Base-by-base conservation (phyloP, 2,329 filamentous ascomycete genomes). In the Cryphonectria parasitica region DNA sequence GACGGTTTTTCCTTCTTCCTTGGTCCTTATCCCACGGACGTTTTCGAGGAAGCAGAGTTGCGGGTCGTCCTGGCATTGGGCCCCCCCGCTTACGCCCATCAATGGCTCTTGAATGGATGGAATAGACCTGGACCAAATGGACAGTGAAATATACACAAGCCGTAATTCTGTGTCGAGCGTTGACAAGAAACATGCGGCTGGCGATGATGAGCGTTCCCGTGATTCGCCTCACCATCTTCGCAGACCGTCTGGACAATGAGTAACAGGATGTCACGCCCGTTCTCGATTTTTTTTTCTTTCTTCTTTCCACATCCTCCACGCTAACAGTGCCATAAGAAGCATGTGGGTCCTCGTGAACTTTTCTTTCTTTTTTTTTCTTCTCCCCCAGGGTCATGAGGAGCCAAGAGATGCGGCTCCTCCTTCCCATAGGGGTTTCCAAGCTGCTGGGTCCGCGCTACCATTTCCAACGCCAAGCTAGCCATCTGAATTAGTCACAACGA, bases 361-460 rank as follows among this genome's bases (percentile, higher is more conserved):
- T 45, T 56, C 36, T 56, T 56, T 19, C 11, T 58, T 56, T 56
- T 15, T 54, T 54, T 54, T 17, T 2, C 28, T n/a, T 15, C 52
- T 17, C 11, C 25, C 2, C 52, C n/a, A 17, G 31, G 58, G 8
- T 61, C 58, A 1, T 39, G 8, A 15, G 22, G n/a, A 61, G 31
- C 58, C 34, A 61, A 61, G 58, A 39, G 22, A 61, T 61, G 34
- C 58, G 58, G 58, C 58, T 61, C 58, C 6, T 25, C 58, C 17
- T 61, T n/a, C 58, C 58, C 3, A n/a, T 61, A 39, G 58, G 58
- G 58, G 34, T 39, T 34, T 61, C 58, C 58, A 13, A 3, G 17
- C 31, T 61, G 58, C 58, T 39, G 58, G 58, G 31, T 36, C 31
- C 31, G 31, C 56, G 56, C 56, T 60, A 60, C 56, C 17, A 8